Evolutionary conservation across 2,329 filamentous ascomycete species (phyloP), one percentile per base, ranked within the genome.

Genomic region (Plenodomus biglobosus): DNA sequence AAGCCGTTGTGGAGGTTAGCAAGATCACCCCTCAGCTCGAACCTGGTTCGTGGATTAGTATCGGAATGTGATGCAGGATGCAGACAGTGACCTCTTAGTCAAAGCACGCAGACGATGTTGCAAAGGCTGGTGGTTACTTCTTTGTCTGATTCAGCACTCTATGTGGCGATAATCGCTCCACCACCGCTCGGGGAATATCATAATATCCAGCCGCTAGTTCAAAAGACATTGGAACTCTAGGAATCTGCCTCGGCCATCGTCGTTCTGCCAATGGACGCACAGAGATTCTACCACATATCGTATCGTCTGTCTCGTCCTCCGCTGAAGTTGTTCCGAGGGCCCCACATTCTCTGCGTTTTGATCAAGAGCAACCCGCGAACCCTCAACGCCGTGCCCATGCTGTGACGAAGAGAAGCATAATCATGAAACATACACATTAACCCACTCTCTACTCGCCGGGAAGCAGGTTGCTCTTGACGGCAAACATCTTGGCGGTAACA

Each of bases 401-500:
- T 61, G 61, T 64, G 58, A 59, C 56, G 59, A 66, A 61, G 58
- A 66, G 59, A 66, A 64, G 61, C 57, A 59, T 59, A 59, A 65
- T 56, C 59, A 62, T 63, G 48, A 59, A 64, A 64, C 56, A 59
- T 48, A 56, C 49, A 52, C 46, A 52, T 24, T 27, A 43, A 52
- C 20, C 38, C 41, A 34, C 38, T 21, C 38, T 52, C 38, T 68
- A 68, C 63, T 83, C 82, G 46, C 79, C 79, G 16, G 84, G 84
- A 56, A 86, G 66, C 50, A 86, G 69, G 66, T 84, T 85, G 55
- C 82, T 83, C 74, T 92, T 86, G 53, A 96, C 90, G 34, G 92
- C 92, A 74, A 99, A 99, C 92, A 99, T 96, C 85, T 99, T 99
- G 59, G 90, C 86, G 55, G 85, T 95, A 62, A 95, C 88, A 58